Conservation (phyloP, 2,329 filamentous ascomycete genomes). For the Trichoderma harzianum region DNA sequence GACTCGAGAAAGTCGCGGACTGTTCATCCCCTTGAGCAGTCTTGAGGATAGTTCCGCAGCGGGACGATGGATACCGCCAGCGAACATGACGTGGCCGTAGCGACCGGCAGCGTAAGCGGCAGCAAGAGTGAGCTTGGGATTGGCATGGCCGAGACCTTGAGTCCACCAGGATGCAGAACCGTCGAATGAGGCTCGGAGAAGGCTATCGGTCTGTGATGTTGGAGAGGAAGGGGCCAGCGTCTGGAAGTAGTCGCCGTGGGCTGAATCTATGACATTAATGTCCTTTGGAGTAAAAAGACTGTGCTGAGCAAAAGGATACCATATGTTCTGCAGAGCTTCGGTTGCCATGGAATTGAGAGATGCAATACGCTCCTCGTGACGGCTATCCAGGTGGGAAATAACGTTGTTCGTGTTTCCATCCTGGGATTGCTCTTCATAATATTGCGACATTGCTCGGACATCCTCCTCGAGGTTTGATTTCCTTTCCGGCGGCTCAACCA, state of each 20-base stretch:
- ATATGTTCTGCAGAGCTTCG: conserved; percentile 63
- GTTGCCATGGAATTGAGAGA: conserved; percentile 59
- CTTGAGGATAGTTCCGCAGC: conserved; percentile 66
- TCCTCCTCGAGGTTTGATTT: conserved; percentile 45
- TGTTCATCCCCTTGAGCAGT: conserved; percentile 57
- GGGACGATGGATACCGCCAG: conserved; percentile 73
- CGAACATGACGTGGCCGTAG: conserved; percentile 89
- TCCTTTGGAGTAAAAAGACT: conserved; percentile 56
- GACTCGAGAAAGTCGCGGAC: conserved; percentile 64
- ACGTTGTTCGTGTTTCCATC: conserved; percentile 41
- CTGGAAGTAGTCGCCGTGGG: conserved; percentile 75
- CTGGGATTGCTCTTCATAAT: conserved; percentile 54
- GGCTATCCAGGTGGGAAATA: conserved; percentile 48
- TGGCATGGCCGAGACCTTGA: conserved; percentile 79
- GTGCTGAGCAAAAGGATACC: conserved; percentile 88
- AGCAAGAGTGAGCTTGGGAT: conserved; percentile 65
- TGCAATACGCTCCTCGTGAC: conserved; percentile 54
- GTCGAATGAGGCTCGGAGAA: conserved; percentile 62
- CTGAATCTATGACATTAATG: conserved; percentile 76
- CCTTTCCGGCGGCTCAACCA: conserved; percentile 58
- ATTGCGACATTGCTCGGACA: conserved; percentile 54
- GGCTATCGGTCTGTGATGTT: neutral
- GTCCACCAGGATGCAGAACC: conserved; percentile 92
- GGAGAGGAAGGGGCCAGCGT: conserved; percentile 33
- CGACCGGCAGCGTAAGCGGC: conserved; percentile 78